A percentile compares a stretch with the other conserved stretches of the same genome.
These are phyloP conservation scores for Spinacia oleracea DNA, from an alignment of 179 eudicot genomes.

Conservation along the genomic window DNA sequence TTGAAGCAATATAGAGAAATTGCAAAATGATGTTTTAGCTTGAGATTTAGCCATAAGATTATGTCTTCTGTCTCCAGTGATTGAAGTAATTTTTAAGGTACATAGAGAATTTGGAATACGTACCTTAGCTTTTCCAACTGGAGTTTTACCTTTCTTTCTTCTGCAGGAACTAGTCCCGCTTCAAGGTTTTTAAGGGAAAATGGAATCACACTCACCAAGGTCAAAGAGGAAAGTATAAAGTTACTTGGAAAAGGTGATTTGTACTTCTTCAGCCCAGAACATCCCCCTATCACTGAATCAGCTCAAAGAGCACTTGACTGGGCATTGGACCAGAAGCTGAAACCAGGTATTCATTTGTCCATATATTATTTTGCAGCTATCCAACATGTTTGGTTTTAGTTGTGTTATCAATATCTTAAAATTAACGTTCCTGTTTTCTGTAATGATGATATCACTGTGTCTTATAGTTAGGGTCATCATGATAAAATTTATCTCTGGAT, in stretches of 20 bases:
- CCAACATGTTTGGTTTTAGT: background rate
- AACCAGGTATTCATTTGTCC: slow-evolving; percentile 57
- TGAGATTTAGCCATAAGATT: background rate
- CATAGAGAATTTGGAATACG: background rate
- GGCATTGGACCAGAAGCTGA: slow-evolving; percentile 67
- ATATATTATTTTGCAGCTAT: background rate
- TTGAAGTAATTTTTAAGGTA: background rate
- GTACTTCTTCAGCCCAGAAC: slow-evolving; percentile 55
- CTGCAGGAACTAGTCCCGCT: slow-evolving; percentile 70
- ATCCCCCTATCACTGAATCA: slow-evolving; percentile 77
- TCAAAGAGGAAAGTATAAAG: slow-evolving; percentile 61
- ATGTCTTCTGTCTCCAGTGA: background rate
- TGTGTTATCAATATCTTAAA: background rate
- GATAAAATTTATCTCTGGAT: background rate
- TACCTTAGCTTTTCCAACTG: background rate
- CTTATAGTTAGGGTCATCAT: background rate
- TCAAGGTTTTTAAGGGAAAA: slow-evolving; percentile 61
- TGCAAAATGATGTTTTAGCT: background rate
- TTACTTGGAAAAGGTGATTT: slow-evolving; percentile 55
- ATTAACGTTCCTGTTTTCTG: background rate
- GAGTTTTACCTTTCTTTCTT: slow-evolving; percentile 19
- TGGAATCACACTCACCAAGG: slow-evolving; percentile 73
- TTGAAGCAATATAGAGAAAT: background rate
- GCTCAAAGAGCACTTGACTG: slow-evolving; percentile 83
- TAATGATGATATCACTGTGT: background rate